Base-by-base conservation (phyloP, 805 yeast species). In the Kuraishia ogatae region DNA sequence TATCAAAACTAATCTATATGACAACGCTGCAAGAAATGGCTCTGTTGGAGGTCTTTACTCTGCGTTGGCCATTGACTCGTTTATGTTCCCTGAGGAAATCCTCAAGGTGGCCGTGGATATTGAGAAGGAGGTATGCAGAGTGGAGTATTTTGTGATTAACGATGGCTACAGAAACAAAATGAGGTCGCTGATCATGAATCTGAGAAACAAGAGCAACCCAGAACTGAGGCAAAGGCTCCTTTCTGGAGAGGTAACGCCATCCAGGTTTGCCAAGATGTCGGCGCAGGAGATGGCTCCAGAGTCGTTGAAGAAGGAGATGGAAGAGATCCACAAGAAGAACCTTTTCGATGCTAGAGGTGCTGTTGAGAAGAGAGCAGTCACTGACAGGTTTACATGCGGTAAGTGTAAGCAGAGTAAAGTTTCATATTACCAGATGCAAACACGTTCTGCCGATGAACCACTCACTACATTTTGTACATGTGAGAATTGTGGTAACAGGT, bases 371-470 rank as follows among this genome's bases (percentile, higher is more conserved):
- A 81, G 97, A 63, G 96, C 98, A 1, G 91, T 90, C 46, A 94
- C 99, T 7, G 98, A 93, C 70, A 79, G 98, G 70, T 94, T 94
- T 70, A 87, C 96, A 1, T 94, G 99, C 73, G 97, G 98, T 53
- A 94, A 93, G 71, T 94, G 99, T 81, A 94, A 93, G 72, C 93
- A 91, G 69, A 91, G 92, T 79, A 91, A 90, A 76, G 99, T 94
- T 48, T 87, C 96, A 62, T 94, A 94, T 70, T 93, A 92, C 71
- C 99, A 94, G 74, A 81, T 94, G 86, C 99, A 94, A 77, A 94
- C 99, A 39, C 80, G 99, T 72, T 89, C 97, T 56, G 99, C 99
- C 20, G 99, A 94, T 82, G 99, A 94, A 72, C 99, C 99, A 57
- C 80, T 94, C 65, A 94, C 99, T 7, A 94, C 99, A 1, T 94